These are phyloP conservation scores for Pulveroboletus frians DNA, from an alignment of 768 basidiomycete genomes.

Conservation along the genomic window DNA sequence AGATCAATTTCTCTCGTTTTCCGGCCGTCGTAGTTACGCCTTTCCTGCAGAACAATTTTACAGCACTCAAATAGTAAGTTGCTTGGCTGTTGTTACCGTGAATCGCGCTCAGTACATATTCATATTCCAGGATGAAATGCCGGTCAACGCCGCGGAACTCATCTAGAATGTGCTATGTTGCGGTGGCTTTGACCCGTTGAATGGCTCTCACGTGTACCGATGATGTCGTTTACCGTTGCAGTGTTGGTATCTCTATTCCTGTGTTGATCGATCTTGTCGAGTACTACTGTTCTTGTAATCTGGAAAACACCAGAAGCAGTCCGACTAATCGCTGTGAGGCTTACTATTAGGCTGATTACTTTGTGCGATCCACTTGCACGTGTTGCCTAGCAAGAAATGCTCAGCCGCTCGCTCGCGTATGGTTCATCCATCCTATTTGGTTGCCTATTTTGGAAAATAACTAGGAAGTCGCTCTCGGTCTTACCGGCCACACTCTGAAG, in stretches of 20 bases:
- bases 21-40: slow-evolving; percentile 9
- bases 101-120: slow-evolving; percentile 21
- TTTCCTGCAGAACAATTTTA: slow-evolving; percentile 80
- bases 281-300: not conserved
- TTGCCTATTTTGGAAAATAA: too few species aligned
- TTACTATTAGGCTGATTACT: not conserved
- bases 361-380: not conserved
- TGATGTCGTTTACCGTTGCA: slow-evolving; percentile 6
- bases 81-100: slow-evolving; percentile 1
- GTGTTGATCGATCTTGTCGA: slow-evolving; percentile 4
- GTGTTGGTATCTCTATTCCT: slow-evolving; percentile 8
- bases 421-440: not conserved
- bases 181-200: not conserved
- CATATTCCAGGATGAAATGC: slow-evolving; percentile 86
- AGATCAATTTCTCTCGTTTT: slow-evolving; percentile 22
- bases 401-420: too few species aligned
- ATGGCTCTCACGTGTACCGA: slow-evolving; percentile 5
- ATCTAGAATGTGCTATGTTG: slow-evolving; percentile 48
- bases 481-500: too few species aligned
- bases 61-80: slow-evolving; percentile 82
- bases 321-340: too few species aligned
- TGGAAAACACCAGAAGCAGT: not conserved
- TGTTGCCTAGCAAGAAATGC: too few species aligned
- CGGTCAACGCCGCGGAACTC: slow-evolving; percentile 94
- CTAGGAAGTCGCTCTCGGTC: too few species aligned